Base-by-base conservation (phyloP, 441 rosid genomes). In the Flueggea neowawraea region DNA sequence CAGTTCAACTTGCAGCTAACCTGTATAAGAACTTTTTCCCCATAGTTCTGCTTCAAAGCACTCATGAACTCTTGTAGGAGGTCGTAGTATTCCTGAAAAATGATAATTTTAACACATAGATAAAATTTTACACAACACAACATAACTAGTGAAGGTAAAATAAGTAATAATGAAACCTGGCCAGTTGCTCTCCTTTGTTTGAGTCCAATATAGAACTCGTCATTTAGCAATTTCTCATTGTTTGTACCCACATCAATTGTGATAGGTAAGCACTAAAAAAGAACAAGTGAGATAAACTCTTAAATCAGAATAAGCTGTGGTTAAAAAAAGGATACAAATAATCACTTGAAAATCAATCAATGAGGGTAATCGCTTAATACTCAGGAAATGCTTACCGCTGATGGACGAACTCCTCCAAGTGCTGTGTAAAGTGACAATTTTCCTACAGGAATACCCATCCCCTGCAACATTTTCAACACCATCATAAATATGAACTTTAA, bases 401-500 rank as follows among this genome's bases (percentile, higher is more conserved):
- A 89, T 43, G 98, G 96, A 65, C 88, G 91, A 65, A 91, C 63
- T 61, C 98, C 98, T 68, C 98, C 98, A 14, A 91, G 73, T 48
- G 98, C 97, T 39, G 97, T 89, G 72, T 94, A 94, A 10, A 94
- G 80, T 58, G 97, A 76, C 60, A 94, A 93, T 65, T 94, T 94
- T 41, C 99, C 97, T 5, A 94, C 97, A 57, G 99, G 99, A 69
- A 94, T 94, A 31, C 99, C 99, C 97, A 94, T 94, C 69, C 99
- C 99, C 96, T 94, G 85, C 36, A 64, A 66, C 28, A 22, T 22
- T 22, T 22, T 22, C 28, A 22, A 22, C 28, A 22, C 28, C 28
- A 22, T 22, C 28, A 22, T 22, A 22, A 22, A 22, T 22, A 22
- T 22, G 28, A 22, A 22, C 28, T 22, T 22, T 22, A 22, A 22